Percentiles rank a stretch among this genome's conserved stretches.
Conservation (phyloP, 2,329 filamentous ascomycete genomes). For the Magnaporthiopsis incrustans region DNA sequence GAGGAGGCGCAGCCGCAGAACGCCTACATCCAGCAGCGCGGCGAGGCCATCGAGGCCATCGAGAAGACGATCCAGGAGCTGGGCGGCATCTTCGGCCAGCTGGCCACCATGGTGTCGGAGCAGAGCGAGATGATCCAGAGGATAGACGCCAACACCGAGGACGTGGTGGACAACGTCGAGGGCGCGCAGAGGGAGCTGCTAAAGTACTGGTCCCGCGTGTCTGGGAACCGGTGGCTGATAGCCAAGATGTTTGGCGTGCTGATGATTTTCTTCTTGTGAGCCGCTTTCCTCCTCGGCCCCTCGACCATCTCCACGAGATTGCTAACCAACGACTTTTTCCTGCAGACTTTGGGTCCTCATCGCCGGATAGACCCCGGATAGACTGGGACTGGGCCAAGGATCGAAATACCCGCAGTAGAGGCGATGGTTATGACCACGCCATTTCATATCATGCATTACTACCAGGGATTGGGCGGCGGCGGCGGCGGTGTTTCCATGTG, state of each 20-base stretch:
- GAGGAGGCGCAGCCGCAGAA: constrained; percentile 84
- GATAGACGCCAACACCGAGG: constrained; percentile 56
- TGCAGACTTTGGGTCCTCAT: constrained; percentile 59
- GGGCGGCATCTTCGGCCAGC: constrained; percentile 48
- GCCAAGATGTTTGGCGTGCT: constrained; percentile 83
- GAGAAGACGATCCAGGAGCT: constrained; percentile 92
- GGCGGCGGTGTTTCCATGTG: constrained; percentile 6
- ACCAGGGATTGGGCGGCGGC: not conserved
- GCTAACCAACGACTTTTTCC: constrained; percentile 7
- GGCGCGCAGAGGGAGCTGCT: constrained; percentile 90
- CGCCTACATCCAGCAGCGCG: constrained; percentile 84
- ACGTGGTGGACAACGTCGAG: constrained; percentile 97
- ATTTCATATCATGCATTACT: not conserved
- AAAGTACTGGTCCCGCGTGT: constrained; percentile 94
- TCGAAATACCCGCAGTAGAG: not conserved
- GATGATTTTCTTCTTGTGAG: constrained; percentile 82
- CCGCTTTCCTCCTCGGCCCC: constrained; percentile 10
- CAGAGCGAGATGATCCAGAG: constrained; percentile 83
- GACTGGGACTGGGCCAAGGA: constrained; percentile 5
- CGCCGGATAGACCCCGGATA: constrained; percentile 47
- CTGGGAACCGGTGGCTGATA: constrained; percentile 90
- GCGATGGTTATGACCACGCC: not conserved
- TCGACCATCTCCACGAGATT: not conserved
- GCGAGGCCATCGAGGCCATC: constrained; percentile 93
- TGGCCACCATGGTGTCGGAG: constrained; percentile 94